phyloP scores from a whole-genome alignment of 164 flowering plant species.

The Vitis vinifera region DNA sequence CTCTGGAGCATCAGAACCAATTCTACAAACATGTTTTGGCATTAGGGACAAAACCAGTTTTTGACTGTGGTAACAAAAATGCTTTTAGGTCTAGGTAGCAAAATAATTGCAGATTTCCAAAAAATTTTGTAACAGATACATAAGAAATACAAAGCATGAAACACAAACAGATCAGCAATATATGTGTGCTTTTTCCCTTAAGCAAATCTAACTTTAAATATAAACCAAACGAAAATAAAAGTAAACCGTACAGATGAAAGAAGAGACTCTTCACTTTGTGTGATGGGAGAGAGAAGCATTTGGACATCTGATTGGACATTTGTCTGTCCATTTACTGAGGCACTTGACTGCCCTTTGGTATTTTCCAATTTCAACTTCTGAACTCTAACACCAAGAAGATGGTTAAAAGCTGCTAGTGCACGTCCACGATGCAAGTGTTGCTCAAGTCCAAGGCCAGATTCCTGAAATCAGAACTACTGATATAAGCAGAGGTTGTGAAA shows the following conservation, averaged over 20 bases:
- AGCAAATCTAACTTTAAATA: neutral
- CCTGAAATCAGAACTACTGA: constrained; percentile 44
- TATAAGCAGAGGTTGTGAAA: neutral
- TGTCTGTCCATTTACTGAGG: constrained; percentile 49
- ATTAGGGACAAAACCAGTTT: no score
- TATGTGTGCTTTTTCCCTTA: neutral
- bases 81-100: neutral
- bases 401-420: constrained; percentile 84
- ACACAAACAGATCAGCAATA: neutral
- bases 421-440: constrained; percentile 97
- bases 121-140: neutral
- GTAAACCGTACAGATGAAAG: constrained; percentile 68
- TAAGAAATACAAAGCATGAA: neutral
- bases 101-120: neutral
- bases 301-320: constrained; percentile 83
- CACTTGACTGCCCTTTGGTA: constrained; percentile 35
- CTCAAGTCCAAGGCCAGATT: constrained; percentile 71
- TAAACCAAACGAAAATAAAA: constrained; percentile 11
- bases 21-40: no score
- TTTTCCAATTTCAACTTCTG: constrained; percentile 53
- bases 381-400: constrained; percentile 64
- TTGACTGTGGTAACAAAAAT: neutral
- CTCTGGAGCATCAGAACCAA: no score
- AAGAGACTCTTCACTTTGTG: constrained; percentile 69
- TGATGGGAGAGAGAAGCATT: constrained; percentile 71